A percentile compares a stretch with the other conserved stretches of the same genome.
These are phyloP conservation scores for Trichothecium roseum DNA, from an alignment of 2,329 filamentous ascomycete species.

Conservation along the genomic window DNA sequence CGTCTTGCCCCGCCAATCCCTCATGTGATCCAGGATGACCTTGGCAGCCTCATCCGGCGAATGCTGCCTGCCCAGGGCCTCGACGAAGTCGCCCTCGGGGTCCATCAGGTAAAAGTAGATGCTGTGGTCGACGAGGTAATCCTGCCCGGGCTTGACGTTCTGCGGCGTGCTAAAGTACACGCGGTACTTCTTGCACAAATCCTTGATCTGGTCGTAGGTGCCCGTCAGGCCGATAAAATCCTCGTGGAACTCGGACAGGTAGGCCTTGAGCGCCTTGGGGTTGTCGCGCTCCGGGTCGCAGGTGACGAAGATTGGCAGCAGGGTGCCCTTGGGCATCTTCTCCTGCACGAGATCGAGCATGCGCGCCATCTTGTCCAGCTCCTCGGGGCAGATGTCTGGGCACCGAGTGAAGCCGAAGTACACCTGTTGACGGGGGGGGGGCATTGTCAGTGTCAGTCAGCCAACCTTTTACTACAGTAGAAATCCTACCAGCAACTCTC, in stretches of 20 bases:
- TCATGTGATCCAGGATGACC: constrained; percentile 78
- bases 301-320: constrained; percentile 83
- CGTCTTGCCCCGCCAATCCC: constrained; percentile 37
- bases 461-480: too few species aligned
- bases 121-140: constrained; percentile 96
- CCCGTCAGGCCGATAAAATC: constrained; percentile 83
- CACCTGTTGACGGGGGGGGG: too few species aligned
- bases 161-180: constrained; percentile 95
- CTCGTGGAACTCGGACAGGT: constrained; percentile 84
- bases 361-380: constrained; percentile 97
- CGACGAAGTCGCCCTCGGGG: constrained; percentile 94
- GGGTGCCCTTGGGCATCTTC: constrained; percentile 32
- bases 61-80: constrained; percentile 90
- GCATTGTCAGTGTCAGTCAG: too few species aligned
- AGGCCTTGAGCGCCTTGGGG: constrained; percentile 72
- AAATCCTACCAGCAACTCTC: too few species aligned
- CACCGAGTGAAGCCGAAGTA: constrained; percentile 99
- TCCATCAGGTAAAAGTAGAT: constrained; percentile 99
- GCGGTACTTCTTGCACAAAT: constrained; percentile 87
- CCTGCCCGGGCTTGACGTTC: constrained; percentile 82
- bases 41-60: constrained; percentile 77
- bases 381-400: constrained; percentile 96
- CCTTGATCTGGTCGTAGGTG: constrained; percentile 87
- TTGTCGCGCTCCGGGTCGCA: constrained; percentile 91
- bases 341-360: constrained; percentile 70